Conservation (phyloP, 768 basidiomycete genomes). For the Rhodosporidiobolus sp. region DNA sequence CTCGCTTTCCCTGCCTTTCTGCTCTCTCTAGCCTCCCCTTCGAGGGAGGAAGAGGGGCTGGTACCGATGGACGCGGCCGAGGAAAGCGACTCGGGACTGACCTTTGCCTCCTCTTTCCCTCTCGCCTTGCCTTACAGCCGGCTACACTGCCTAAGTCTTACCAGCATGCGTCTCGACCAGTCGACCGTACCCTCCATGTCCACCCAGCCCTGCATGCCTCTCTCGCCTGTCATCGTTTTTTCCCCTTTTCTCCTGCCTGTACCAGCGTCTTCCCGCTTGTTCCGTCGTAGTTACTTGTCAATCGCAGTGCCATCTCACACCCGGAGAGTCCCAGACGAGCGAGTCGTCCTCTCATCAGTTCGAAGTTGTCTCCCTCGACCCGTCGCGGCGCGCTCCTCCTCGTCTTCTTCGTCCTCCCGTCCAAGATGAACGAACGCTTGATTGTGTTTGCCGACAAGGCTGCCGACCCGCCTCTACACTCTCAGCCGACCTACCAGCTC, state of each 20-base stretch:
- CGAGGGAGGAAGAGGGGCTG: too few relatives aligned
- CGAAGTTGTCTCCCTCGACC: too few relatives aligned
- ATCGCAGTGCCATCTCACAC: too few relatives aligned
- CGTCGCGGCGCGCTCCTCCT: neutral
- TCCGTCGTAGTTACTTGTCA: too few relatives aligned
- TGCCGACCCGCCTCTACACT: neutral
- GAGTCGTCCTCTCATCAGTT: too few relatives aligned
- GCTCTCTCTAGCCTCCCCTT: neutral
- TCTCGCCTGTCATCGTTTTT: neutral
- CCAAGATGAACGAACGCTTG: neutral
- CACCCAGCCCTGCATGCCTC: neutral
- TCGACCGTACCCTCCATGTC: too few relatives aligned
- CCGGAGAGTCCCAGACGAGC: too few relatives aligned
- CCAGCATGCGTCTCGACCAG: neutral
- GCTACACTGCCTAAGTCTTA: neutral
- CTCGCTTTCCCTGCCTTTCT: neutral
- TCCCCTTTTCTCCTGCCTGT: neutral
- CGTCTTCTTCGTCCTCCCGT: neutral
- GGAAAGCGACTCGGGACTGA: neutral
- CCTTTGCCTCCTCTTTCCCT: neutral
- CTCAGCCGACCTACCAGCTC: slow-evolving; percentile 49
- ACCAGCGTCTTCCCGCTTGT: too few relatives aligned
- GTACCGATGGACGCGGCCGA: too few relatives aligned
- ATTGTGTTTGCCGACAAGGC: slow-evolving; percentile 6
- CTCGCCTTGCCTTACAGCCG: too few relatives aligned